Evolutionary conservation across 805 yeast genomes (phyloP), one percentile per base, ranked within the genome.

Genomic region (Pachysolen tannophilus): DNA sequence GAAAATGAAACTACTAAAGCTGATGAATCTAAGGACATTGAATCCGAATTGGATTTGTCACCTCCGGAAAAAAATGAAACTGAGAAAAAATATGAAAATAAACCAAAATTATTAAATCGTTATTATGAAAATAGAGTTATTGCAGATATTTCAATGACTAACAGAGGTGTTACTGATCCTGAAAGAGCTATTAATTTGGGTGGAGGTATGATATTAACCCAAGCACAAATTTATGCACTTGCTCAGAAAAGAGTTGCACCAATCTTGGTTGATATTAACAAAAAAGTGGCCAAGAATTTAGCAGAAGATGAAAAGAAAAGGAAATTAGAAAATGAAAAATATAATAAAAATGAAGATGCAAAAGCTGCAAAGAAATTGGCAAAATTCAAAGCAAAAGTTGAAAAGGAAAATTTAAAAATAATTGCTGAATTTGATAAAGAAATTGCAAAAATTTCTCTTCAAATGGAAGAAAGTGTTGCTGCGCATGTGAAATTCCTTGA

Each of bases 161-260:
- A 62, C 25, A 55, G 52, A 28, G 47, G 49, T 26, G 56, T 72
- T 40, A 69, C 65, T 38, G 73, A 70, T 46, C 72, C 74, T 2
- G 64, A 67, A 43, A 61, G 69, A 52, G 51, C 64, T 17, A 53
- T 72, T 43, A 67, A 69, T 44, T 56, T 73, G 42, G 80, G 80
- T 37, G 65, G 69, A 30, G 78, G 78, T 14, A 60, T 72, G 50
- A 59, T 50, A 31, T 59, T 73, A 60, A 67, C 78, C 30, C 75
- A 73, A 44, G 67, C 65, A 36, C 75, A 72, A 50, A 64, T 73
- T 41, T 59, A 70, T 44, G 78, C 63, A 33, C 67, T 73, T 47
- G 79, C 79, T 16, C 67, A 69, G 26, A 60, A 59, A 43, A 62
- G 78, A 43, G 75, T 73, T 26, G 69, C 72, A 23, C 80, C 80